These are phyloP conservation scores for Fusarium sp. DNA, from an alignment of 2,329 filamentous ascomycete genomes.

Conservation along the genomic window DNA sequence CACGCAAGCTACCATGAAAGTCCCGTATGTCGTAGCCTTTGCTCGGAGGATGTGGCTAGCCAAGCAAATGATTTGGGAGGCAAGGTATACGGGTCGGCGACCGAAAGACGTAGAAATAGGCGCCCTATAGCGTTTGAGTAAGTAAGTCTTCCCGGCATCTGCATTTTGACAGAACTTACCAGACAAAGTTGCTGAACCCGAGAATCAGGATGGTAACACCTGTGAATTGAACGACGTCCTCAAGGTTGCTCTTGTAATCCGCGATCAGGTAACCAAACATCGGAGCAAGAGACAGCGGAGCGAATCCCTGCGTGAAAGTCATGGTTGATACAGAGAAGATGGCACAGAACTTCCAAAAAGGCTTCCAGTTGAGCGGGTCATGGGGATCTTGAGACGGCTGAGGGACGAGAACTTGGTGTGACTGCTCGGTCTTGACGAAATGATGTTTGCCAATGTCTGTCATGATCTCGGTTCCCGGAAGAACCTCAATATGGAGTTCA, in stretches of 20 bases:
- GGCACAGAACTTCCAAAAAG: not conserved
- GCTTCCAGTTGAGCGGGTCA: constrained; percentile 1
- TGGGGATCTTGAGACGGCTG: constrained; percentile 12
- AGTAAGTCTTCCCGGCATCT: not conserved
- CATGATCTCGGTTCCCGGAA: constrained; percentile 40
- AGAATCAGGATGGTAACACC: constrained; percentile 24
- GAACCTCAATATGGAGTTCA: constrained; percentile 37
- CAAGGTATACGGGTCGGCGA: constrained; percentile 13
- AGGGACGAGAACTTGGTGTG: constrained; percentile 33
- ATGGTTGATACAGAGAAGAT: not conserved
- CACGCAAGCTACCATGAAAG: constrained; percentile 24
- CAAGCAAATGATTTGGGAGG: constrained; percentile 18
- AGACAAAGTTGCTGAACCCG: constrained; percentile 29
- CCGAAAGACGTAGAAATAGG: constrained; percentile 1
- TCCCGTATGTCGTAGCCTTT: constrained; percentile 13
- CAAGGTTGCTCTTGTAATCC: constrained; percentile 8
- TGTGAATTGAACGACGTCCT: constrained; percentile 22
- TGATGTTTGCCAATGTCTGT: constrained; percentile 37
- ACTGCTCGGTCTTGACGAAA: constrained; percentile 28
- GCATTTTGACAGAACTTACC: not conserved
- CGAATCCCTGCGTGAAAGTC: not conserved
- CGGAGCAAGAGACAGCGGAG: not conserved
- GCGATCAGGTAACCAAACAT: constrained; percentile 6
- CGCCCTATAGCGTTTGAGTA: not conserved
- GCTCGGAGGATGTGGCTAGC: constrained; percentile 25